Conservation (phyloP, 176 grass and related monocot species). For the Bromus sterilis region DNA sequence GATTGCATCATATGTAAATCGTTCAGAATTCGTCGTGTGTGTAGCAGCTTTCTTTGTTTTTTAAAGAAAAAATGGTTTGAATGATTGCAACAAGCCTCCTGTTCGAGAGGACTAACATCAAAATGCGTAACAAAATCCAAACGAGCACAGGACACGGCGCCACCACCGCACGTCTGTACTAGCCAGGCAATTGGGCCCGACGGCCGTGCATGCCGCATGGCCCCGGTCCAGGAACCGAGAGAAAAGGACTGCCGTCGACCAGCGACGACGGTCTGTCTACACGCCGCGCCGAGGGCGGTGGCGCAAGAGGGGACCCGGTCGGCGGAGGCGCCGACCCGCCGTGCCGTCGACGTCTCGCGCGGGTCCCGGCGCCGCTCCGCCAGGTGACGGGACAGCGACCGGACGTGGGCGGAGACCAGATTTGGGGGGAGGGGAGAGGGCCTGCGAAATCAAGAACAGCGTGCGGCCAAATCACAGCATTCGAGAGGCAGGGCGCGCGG, state of each 20-base stretch:
- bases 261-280: neutral
- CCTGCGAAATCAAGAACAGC: too few species aligned
- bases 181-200: neutral
- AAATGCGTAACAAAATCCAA: too few species aligned
- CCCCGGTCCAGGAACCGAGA: neutral
- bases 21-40: too few species aligned
- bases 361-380: neutral
- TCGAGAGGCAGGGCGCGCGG: neutral
- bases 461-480: neutral
- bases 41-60: too few species aligned
- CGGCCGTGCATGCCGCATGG: neutral
- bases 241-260: neutral
- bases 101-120: too few species aligned
- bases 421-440: neutral
- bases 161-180: neutral
- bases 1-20: too few species aligned
- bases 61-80: too few species aligned
- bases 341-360: neutral
- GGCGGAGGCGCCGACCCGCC: neutral
- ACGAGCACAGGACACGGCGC: neutral
- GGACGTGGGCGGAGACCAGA: neutral
- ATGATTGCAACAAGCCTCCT: too few species aligned
- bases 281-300: neutral
- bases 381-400: neutral
- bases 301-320: neutral